Evolutionary conservation across 2,329 filamentous ascomycete genomes (phyloP), one percentile per base, ranked within the genome.

Genomic region (Phyllosticta citrichinensis): DNA sequence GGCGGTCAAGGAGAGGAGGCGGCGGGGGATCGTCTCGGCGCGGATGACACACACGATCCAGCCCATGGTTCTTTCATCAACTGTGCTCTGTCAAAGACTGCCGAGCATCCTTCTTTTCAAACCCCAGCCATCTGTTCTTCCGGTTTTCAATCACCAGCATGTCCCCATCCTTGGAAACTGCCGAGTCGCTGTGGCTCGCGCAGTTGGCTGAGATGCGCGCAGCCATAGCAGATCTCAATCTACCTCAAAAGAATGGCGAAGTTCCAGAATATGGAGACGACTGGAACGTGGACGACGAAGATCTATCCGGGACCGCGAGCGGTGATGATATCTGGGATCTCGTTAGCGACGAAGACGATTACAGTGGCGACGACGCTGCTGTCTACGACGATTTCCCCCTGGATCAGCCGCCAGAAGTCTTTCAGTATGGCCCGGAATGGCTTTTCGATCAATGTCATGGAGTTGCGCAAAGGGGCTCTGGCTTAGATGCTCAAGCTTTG

Each of bases 281-380:
- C 59, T 75, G 86, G 40, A 79, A 86, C 52, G 75, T 86, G 57
- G 86, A 89, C 64, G 84, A 90, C 9, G 86, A 89, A 35, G 81
- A 84, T 55, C 75, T 82, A 22, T 82, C 81, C 2, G 81, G 78
- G 3, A 83, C 83, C 5, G 84, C 82, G 52, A 84, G 82, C 19
- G 83, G 84, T 5, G 88, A 93, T 62, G 91, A 97, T 74, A 86
- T 97, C 10, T 97, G 93, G 93, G 92, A 97, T 71, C 85, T 95
- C 62, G 90, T 96, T 69, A 91, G 87, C 62, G 87, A 92, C 57
- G 81, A 82, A 56, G 86, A 88, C 24, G 79, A 82, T 8, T 79
- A 81, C 68, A 87, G 83, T 68, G 87, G 85, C 66, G 88, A 82
- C 61, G 77, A 89, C 64, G 76, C 84, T 30, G 82, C 87, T 55